Evolutionary conservation across 345 rosid genomes (phyloP).

Genomic region (Pistacia integerrima): DNA sequence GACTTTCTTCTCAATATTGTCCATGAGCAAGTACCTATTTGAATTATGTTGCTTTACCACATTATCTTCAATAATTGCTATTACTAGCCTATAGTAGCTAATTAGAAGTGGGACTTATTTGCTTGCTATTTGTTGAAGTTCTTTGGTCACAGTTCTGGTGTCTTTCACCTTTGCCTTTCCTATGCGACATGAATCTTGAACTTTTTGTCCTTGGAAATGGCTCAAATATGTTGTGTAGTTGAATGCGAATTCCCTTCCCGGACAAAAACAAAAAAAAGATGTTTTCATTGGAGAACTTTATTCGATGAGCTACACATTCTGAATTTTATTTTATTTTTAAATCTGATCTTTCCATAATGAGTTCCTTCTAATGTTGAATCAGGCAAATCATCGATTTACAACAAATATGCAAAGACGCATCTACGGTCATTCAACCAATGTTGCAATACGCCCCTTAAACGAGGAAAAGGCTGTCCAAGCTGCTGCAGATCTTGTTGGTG

Average conservation of each 20-base stretch:
- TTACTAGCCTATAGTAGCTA: neutral
- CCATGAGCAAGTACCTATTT: neutral
- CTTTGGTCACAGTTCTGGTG: neutral
- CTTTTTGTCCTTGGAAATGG: neutral
- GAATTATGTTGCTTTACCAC: neutral
- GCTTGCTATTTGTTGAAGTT: neutral
- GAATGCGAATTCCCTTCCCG: neutral
- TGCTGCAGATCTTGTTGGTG: constrained; percentile 87
- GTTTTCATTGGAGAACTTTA: no score
- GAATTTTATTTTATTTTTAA: no score
- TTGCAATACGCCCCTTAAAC: constrained; percentile 68
- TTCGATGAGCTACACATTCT: no score
- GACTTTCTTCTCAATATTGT: neutral
- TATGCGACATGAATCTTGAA: neutral
- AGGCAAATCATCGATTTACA: constrained; percentile 75
- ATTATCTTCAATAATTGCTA: neutral
- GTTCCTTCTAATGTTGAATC: constrained; percentile 16
- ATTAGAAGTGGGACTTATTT: neutral
- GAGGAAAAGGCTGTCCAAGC: constrained; percentile 90
- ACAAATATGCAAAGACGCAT: constrained; percentile 70
- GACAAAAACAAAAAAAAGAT: neutral
- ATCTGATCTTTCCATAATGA: no score
- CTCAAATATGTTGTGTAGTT: neutral
- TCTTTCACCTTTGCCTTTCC: neutral
- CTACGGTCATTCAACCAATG: constrained; percentile 68